These are phyloP conservation scores for Aaosphaeria pasadenensis DNA, from an alignment of 2,329 filamentous ascomycete species.

Conservation along the genomic window DNA sequence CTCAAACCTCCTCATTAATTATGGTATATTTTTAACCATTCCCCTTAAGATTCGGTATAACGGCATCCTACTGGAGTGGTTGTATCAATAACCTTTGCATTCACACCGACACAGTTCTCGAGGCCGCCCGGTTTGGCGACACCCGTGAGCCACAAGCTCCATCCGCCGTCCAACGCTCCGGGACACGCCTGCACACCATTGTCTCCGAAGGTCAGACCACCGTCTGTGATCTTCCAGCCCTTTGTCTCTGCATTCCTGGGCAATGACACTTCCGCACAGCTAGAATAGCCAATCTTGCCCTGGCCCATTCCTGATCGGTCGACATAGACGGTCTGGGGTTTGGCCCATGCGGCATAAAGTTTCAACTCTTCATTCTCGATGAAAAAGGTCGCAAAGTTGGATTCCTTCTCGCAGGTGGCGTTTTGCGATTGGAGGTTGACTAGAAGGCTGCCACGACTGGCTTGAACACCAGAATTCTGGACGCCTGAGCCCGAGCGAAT, in stretches of 20 bases:
- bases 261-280: slow-evolving; percentile 36
- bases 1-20: background rate
- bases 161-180: slow-evolving; percentile 40
- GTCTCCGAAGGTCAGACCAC: slow-evolving; percentile 47
- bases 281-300: slow-evolving; percentile 54
- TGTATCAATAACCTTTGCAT: slow-evolving; percentile 20
- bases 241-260: slow-evolving; percentile 46
- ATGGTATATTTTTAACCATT: background rate
- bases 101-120: slow-evolving; percentile 33
- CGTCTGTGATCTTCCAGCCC: slow-evolving; percentile 47
- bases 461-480: slow-evolving; percentile 48
- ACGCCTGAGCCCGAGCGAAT: slow-evolving; percentile 50
- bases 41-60: slow-evolving; percentile 11
- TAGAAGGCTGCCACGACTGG: slow-evolving; percentile 44
- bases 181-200: slow-evolving; percentile 54
- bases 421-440: slow-evolving; percentile 43
- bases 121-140: slow-evolving; percentile 22
- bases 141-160: slow-evolving; percentile 23
- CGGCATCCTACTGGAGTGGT: slow-evolving; percentile 14
- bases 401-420: slow-evolving; percentile 46
- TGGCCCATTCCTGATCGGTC: slow-evolving; percentile 61
- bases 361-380: slow-evolving; percentile 45
- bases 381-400: slow-evolving; percentile 50
- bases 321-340: slow-evolving; percentile 50
- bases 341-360: slow-evolving; percentile 47